These are phyloP conservation scores for Dendrocalamus latiflorus DNA, from an alignment of 202 grass and related monocot genomes.

Conservation along the genomic window DNA sequence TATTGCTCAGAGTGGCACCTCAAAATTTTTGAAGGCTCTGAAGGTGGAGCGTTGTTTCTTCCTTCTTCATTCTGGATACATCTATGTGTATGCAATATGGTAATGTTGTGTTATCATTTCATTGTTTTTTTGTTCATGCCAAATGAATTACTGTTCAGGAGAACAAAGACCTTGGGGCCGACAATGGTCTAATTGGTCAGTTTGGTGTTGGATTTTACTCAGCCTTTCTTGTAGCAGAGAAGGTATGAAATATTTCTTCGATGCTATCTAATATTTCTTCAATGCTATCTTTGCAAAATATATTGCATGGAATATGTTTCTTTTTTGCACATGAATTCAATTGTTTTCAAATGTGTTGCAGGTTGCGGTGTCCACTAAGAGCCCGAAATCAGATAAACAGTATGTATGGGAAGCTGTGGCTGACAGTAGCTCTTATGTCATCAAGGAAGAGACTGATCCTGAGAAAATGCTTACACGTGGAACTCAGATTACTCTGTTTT, in stretches of 20 bases:
- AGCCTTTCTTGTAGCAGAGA: slow-evolving; percentile 80
- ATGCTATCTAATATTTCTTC: no score
- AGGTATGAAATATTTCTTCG: slow-evolving; percentile 31
- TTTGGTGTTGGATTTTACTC: slow-evolving; percentile 95
- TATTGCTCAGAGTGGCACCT: no score
- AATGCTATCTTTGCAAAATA: neutral
- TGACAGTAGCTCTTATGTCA: slow-evolving; percentile 69
- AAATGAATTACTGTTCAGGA: slow-evolving; percentile 43
- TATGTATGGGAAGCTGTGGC: slow-evolving; percentile 80
- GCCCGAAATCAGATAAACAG: slow-evolving; percentile 74
- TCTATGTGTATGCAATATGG: neutral
- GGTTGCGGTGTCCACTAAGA: slow-evolving; percentile 83
- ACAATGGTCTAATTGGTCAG: slow-evolving; percentile 83
- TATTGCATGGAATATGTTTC: neutral
- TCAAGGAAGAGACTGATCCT: slow-evolving; percentile 69
- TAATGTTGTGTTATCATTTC: neutral
- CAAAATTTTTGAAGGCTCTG: no score
- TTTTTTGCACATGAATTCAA: neutral
- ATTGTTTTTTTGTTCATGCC: neutral
- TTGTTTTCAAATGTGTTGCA: neutral
- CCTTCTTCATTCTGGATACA: neutral
- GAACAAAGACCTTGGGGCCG: slow-evolving; percentile 69
- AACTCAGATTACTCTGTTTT: slow-evolving; percentile 70
- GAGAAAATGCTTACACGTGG: slow-evolving; percentile 66
- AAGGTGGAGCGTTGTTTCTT: slow-evolving; percentile 41